A percentile compares a stretch with the other conserved stretches of the same genome.
phyloP scores from a whole-genome alignment of 2,329 filamentous ascomycete genomes.

The Aspergillus sp. region DNA sequence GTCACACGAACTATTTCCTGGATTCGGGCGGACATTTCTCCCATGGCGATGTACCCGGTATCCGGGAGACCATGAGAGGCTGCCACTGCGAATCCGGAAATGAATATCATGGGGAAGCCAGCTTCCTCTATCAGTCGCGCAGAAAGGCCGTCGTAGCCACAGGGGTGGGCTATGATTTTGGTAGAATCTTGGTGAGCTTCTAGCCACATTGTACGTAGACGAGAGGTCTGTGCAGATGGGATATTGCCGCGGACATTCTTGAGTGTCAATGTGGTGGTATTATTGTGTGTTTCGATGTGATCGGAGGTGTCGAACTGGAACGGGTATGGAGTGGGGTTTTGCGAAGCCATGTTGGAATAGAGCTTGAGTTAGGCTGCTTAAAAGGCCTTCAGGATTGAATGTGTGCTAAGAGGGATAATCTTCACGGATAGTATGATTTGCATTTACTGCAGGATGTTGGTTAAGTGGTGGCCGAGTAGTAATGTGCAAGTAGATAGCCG shows the following conservation, averaged over 20 bases:
- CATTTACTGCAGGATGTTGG: neutral
- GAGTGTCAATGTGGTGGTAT: conserved; percentile 4
- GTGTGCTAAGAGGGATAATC: neutral
- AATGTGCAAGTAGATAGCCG: neutral
- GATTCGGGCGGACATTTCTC: conserved; percentile 50
- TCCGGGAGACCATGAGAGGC: conserved; percentile 48
- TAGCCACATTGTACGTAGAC: conserved; percentile 27
- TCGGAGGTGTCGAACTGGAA: conserved; percentile 13
- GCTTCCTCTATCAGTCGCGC: conserved; percentile 50
- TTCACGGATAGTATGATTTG: neutral
- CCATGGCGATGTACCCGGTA: conserved; percentile 53
- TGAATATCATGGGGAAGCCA: conserved; percentile 50
- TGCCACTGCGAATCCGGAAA: conserved; percentile 47
- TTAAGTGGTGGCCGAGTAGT: neutral
- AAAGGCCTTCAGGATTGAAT: neutral
- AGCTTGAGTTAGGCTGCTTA: neutral
- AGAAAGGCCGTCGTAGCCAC: conserved; percentile 48
- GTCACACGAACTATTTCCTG: conserved; percentile 45
- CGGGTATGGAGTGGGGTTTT: conserved; percentile 14
- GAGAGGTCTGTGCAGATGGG: conserved; percentile 43
- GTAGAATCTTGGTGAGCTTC: conserved; percentile 44
- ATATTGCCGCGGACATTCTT: conserved; percentile 40
- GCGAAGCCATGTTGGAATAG: neutral
- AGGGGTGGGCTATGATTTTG: conserved; percentile 49
- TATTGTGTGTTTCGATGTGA: conserved; percentile 1